These are phyloP conservation scores for Pseudozyma sp. DNA, from an alignment of 1,284 basidiomycete genomes.

Conservation along the genomic window DNA sequence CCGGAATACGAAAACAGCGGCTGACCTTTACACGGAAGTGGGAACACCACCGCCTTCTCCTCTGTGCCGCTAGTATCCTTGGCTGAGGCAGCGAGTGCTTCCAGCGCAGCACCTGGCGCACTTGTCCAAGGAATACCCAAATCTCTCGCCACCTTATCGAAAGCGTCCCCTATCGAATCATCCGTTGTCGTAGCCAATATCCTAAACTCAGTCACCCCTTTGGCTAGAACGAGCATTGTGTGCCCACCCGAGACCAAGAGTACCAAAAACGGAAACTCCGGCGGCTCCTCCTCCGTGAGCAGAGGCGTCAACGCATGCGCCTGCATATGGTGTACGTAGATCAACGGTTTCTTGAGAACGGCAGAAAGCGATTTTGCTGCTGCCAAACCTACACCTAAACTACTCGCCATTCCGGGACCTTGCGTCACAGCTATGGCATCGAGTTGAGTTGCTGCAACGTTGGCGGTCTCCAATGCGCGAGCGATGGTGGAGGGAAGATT, in stretches of 20 bases:
- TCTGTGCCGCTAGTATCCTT: background rate
- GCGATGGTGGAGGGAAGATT: slow-evolving; percentile 57
- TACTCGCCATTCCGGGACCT: slow-evolving; percentile 65
- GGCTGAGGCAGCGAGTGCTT: slow-evolving; percentile 20
- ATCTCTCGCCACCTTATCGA: slow-evolving; percentile 63
- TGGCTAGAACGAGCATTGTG: slow-evolving; percentile 62
- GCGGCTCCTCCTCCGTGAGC: slow-evolving; percentile 42
- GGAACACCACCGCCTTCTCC: slow-evolving; percentile 17
- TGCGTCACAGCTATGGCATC: slow-evolving; percentile 67
- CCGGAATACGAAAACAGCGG: slow-evolving; percentile 63
- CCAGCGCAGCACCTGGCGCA: slow-evolving; percentile 61
- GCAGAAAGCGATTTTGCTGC: slow-evolving; percentile 60
- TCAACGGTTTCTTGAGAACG: slow-evolving; percentile 54
- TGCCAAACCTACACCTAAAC: slow-evolving; percentile 57
- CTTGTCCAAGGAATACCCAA: slow-evolving; percentile 61
- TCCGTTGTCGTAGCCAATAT: slow-evolving; percentile 62
- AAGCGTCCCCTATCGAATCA: slow-evolving; percentile 65
- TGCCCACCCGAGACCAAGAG: slow-evolving; percentile 67
- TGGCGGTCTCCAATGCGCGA: slow-evolving; percentile 40
- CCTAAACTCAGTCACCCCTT: slow-evolving; percentile 38
- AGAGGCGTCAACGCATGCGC: slow-evolving; percentile 46
- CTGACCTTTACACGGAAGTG: slow-evolving; percentile 50
- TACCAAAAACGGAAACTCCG: slow-evolving; percentile 61
- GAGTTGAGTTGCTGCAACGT: slow-evolving; percentile 26
- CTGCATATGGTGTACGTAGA: slow-evolving; percentile 67